Percentiles rank a stretch among this genome's conserved stretches.
Conservation (phyloP, 371 early-diverging fungal species). For the Actinomortierella ambigua region DNA sequence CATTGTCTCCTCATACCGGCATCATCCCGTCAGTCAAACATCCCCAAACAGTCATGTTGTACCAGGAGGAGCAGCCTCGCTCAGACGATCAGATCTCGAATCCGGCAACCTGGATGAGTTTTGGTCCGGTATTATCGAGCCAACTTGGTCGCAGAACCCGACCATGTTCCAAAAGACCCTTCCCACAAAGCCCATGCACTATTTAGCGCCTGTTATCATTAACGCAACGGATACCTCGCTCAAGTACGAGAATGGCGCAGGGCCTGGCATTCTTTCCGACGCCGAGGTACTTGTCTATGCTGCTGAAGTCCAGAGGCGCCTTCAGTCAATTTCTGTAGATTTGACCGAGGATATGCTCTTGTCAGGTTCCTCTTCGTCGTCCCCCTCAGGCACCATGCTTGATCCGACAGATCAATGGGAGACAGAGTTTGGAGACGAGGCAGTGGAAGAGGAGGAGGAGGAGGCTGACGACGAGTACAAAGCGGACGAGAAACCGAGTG, state of each 20-base stretch:
- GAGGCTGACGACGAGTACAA: not conserved
- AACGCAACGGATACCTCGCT: constrained; percentile 24
- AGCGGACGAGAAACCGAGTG: not conserved
- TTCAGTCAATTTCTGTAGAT: constrained; percentile 23
- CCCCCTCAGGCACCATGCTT: not conserved
- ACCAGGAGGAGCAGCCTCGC: constrained; percentile 1
- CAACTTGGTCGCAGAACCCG: constrained; percentile 40
- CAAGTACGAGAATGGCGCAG: not conserved
- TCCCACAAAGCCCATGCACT: constrained; percentile 21
- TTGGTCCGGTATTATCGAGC: constrained; percentile 22
- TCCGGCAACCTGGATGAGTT: constrained; percentile 41
- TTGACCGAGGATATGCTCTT: not conserved
- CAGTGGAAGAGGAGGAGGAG: not conserved
- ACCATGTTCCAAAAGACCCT: constrained; percentile 17
- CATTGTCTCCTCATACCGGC: constrained; percentile 30
- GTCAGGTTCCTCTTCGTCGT: too few species aligned
- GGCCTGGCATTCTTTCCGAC: not conserved
- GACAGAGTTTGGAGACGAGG: too few species aligned
- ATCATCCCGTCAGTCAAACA: constrained; percentile 46
- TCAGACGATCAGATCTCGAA: constrained; percentile 43
- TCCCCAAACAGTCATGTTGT: constrained; percentile 19
- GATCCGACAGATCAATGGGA: not conserved
- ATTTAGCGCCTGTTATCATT: constrained; percentile 33
- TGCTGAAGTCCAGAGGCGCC: constrained; percentile 17
- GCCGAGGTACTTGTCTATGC: constrained; percentile 19